A percentile compares a stretch with the other conserved stretches of the same genome.
Conservation (phyloP, 768 basidiomycete species). For the Xanthoconium stramineum region DNA sequence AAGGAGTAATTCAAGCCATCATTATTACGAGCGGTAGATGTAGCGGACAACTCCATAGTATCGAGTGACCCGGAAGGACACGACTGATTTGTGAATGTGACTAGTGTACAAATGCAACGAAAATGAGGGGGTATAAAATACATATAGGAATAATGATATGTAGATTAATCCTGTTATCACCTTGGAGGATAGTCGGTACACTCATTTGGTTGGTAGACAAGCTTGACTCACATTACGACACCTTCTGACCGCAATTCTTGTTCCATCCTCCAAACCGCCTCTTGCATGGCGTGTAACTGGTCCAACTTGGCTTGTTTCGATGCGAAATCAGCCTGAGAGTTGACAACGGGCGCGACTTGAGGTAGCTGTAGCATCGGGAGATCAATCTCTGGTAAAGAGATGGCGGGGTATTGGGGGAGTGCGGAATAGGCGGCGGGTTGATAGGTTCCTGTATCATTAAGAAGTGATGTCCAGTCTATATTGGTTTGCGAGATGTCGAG, state of each 20-base stretch:
- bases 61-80: not conserved
- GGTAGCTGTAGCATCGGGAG: conserved; percentile 27
- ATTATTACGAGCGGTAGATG: no score
- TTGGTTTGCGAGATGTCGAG: not conserved
- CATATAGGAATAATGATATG: conserved; percentile 22
- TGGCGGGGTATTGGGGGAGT: conserved; percentile 1
- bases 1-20: no score
- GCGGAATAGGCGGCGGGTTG: not conserved
- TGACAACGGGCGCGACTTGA: not conserved
- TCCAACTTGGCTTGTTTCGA: conserved; percentile 17
- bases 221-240: conserved; percentile 9
- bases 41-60: no score
- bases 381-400: conserved; percentile 21
- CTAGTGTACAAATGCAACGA: not conserved
- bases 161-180: not conserved
- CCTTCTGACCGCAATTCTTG: conserved; percentile 29
- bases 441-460: not conserved
- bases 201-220: no score
- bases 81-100: not conserved
- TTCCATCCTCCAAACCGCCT: conserved; percentile 33
- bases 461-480: conserved; percentile 18
- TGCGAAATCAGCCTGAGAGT: not conserved
- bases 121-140: conserved; percentile 4
- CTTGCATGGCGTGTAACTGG: conserved; percentile 31
- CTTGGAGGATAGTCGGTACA: conserved; percentile 1